Percentiles rank a stretch among this genome's conserved stretches.
Evolutionary conservation across 2,329 filamentous ascomycete genomes (phyloP).

Genomic region (Stagonosporopsis vannaccii): DNA sequence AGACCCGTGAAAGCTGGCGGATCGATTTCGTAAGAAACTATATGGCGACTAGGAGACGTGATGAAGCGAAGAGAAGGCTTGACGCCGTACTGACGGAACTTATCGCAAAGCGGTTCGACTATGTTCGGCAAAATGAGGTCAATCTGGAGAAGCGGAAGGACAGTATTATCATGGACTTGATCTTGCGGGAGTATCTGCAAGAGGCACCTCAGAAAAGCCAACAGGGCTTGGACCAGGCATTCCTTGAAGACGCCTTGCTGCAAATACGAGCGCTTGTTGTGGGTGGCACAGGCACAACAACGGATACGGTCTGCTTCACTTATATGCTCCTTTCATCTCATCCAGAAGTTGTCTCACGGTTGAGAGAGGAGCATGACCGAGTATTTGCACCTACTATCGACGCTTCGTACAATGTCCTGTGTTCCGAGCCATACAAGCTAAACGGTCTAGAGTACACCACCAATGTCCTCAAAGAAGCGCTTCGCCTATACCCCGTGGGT

Average conservation of each 20-base stretch:
- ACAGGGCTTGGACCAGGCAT: slow-evolving; percentile 39
- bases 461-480: slow-evolving; percentile 62
- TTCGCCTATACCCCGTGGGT: slow-evolving; percentile 61
- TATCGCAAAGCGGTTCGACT: slow-evolving; percentile 49
- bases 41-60: slow-evolving; percentile 19
- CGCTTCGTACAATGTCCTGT: slow-evolving; percentile 50
- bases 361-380: slow-evolving; percentile 59
- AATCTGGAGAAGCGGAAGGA: slow-evolving; percentile 47
- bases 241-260: slow-evolving; percentile 47
- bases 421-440: slow-evolving; percentile 55
- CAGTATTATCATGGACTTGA: slow-evolving; percentile 46
- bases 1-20: slow-evolving; percentile 21
- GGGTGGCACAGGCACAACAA: slow-evolving; percentile 55
- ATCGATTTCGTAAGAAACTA: slow-evolving; percentile 30
- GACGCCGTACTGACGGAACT: slow-evolving; percentile 43
- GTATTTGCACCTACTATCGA: slow-evolving; percentile 57
- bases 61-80: slow-evolving; percentile 30
- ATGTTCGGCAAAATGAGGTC: slow-evolving; percentile 39
- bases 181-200: slow-evolving; percentile 39
- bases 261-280: slow-evolving; percentile 53
- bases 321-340: slow-evolving; percentile 41
- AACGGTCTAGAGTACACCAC: slow-evolving; percentile 61
- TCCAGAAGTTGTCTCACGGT: slow-evolving; percentile 34
- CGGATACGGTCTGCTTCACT: slow-evolving; percentile 39
- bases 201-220: slow-evolving; percentile 18